phyloP scores from a whole-genome alignment of 768 basidiomycete genomes.

The Leccinellum rugosiceps region DNA sequence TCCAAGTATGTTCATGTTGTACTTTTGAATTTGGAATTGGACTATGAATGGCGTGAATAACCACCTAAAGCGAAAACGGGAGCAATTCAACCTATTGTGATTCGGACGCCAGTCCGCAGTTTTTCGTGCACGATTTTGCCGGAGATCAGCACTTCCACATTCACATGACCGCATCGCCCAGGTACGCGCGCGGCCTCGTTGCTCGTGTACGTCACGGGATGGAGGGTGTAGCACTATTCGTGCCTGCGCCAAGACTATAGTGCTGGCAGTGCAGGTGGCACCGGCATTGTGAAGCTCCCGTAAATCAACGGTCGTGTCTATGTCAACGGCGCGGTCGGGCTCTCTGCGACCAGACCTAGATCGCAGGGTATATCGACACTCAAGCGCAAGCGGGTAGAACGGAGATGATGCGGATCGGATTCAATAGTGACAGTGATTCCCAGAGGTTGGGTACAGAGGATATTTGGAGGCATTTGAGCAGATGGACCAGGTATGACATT shows the following conservation, averaged over 20 bases:
- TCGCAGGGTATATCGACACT: not conserved
- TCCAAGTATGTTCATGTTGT: not conserved
- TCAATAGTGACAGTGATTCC: not conserved
- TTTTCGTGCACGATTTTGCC: not conserved
- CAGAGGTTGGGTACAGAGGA: not conserved
- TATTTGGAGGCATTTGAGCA: not conserved
- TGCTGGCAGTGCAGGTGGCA: constrained; percentile 7
- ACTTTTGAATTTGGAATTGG: constrained; percentile 10
- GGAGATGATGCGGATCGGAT: not conserved
- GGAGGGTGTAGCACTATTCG: not conserved
- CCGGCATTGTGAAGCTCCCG: not conserved
- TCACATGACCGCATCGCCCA: constrained; percentile 8
- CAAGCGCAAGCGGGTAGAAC: not conserved
- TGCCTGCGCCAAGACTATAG: constrained; percentile 9
- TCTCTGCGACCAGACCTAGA: not conserved
- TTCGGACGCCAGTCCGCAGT: not conserved
- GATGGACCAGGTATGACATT: not conserved
- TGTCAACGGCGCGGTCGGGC: not conserved
- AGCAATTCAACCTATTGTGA: not conserved
- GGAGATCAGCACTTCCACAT: not conserved
- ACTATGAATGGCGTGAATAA: not conserved
- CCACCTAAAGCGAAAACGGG: not conserved
- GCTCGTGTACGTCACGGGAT: constrained; percentile 12
- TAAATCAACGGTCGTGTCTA: not conserved
- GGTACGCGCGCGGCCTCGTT: constrained; percentile 8